Base-by-base conservation (phyloP, 2,329 filamentous ascomycete genomes). In the Colletotrichum spinosum region DNA sequence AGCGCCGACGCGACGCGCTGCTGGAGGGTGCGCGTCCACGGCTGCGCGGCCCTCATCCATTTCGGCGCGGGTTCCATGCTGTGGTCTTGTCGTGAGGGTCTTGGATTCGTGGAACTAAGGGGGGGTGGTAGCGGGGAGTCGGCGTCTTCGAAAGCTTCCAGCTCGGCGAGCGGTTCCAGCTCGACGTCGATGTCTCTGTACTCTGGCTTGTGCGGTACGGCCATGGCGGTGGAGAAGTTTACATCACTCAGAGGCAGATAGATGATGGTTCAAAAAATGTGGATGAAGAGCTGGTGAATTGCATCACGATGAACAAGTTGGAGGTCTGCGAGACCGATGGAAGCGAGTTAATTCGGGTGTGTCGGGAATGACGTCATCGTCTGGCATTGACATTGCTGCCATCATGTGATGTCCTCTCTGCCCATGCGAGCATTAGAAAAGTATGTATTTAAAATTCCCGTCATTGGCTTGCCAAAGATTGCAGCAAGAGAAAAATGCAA, bases 131-230 rank as follows among this genome's bases (percentile, higher is more conserved):
- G 33, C 12, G 62, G 62, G 38, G 51, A 65, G 46, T 65, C 62
- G 10, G 62, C 57, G 13, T 50, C 6, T 8, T 62, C 57, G 7
- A 55, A 48, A 6, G 34, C 13, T 15, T 37, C 51, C 8, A 15
- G n/a, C 13, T 55, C 57, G 33, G 46, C 45, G 8, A 62, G 10
- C 2, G 57, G 6, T 8, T 62, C 62, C 8, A 65, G 57, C 13
- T 65, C 62, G 25, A 65, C 57, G 13, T 65, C 57, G 8, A n/a
- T 6, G 15, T 65, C 62, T 56, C 41, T 49, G 25, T 65, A 65
- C 4, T 42, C 33, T 15, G 12, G 35, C 17, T 37, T 37, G 6
- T 13, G n/a, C 5, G 13, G 6, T 9, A 11, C 25, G 35, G 41
- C 39, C 62, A 65, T 65, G 4, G 15, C 37, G 3, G 8, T 0